Base-by-base conservation (phyloP, 2,329 filamentous ascomycete species). In the Plectosphaerella plurivora region DNA sequence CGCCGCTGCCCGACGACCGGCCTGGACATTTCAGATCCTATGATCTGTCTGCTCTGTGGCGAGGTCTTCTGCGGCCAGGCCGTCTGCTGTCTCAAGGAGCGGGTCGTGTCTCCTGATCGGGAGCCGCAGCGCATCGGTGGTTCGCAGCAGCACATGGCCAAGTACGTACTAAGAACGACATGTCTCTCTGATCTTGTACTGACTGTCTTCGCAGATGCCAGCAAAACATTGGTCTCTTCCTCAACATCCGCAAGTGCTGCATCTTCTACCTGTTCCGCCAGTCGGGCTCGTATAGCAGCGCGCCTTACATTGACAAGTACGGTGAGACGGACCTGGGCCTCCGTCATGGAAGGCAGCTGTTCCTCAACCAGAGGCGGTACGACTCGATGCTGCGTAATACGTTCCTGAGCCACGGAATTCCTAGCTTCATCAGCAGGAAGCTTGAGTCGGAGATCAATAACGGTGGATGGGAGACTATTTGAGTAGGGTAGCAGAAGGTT, bases 1-100 rank as follows among this genome's bases (percentile, higher is more conserved):
- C 78, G 88, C 50, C 85, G 82, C 48, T 99, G 94, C 64, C 91
- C 91, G 0, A 95, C 86, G 2, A 96, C 91, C 1, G 91, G 91
- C 58, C 95, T 94, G 66, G 93, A 97, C 60, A 74, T 99, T 49
- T 87, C 86, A 2, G 95, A 99, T 68, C 91, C 94, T 0, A 89
- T 88, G 58, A 83, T 99, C 37, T 99, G 94, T 65, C 79, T 99
- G 39, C 91, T 97, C 73, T 99, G 94, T 65, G 93, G 94, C 35
- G 91, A 92, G n/a, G 90, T 99, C 41, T 93, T 97, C 70, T 99
- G 94, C 71, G 91, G 88, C 10, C 94, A 99, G 73, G 91, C 88
- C 45, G 87, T 92, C 46, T 99, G 94, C 73, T 99, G 94, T 67
- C 83, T 89, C 64, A 85, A 84, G 61, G 77, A 83, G 54, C 82